phyloP scores from a whole-genome alignment of 192 early-diverging fungal species.

The Backusella macrospora region DNA sequence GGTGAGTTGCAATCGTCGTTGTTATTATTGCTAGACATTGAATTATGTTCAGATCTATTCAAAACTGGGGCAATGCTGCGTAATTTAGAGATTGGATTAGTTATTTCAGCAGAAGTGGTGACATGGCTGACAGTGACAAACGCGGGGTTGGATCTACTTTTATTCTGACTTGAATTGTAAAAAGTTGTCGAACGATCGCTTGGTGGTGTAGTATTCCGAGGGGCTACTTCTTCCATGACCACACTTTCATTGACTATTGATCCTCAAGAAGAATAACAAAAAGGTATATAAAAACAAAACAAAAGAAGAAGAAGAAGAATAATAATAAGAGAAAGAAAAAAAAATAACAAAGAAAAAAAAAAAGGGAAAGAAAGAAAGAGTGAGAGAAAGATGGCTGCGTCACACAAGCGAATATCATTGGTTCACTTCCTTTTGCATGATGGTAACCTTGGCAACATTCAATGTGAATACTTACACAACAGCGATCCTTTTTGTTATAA shows the following conservation, averaged over 20 bases:
- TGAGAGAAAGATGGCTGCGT: constrained; percentile 19
- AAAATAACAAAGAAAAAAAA: constrained; percentile 7
- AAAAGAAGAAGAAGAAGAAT: constrained; percentile 1
- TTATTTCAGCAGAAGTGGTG: constrained; percentile 16
- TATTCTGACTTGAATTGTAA: background rate
- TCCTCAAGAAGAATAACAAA: background rate
- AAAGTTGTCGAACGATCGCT: background rate
- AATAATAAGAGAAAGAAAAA: background rate
- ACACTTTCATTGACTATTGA: constrained; percentile 17
- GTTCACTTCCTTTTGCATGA: constrained; percentile 16
- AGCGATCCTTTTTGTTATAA: constrained; percentile 14
- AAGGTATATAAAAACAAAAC: constrained; percentile 7
- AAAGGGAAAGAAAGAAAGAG: background rate
- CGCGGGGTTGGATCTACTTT: constrained; percentile 1
- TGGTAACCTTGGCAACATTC: background rate
- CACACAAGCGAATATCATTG: constrained; percentile 25
- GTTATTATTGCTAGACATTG: background rate
- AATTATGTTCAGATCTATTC: constrained; percentile 2
- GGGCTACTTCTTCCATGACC: constrained; percentile 24
- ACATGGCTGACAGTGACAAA: constrained; percentile 21
- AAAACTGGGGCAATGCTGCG: constrained; percentile 2
- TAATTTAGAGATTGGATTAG: constrained; percentile 13
- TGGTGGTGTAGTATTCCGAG: constrained; percentile 9
- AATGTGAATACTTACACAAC: constrained; percentile 10
- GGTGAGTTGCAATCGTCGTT: background rate